Conservation (phyloP, 2,329 filamentous ascomycete genomes). For the Phialophora tarda region DNA sequence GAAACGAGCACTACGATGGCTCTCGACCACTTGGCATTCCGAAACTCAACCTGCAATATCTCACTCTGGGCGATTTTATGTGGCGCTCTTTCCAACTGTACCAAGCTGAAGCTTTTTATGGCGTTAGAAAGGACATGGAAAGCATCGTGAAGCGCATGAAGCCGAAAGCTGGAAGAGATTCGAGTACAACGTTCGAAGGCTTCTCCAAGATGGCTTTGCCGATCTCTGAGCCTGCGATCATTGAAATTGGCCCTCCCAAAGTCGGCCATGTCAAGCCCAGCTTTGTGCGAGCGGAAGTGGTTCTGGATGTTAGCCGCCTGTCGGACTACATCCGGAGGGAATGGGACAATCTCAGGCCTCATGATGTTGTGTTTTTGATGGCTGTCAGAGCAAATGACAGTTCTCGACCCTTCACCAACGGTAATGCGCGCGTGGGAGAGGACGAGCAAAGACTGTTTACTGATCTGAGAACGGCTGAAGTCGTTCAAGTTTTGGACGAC, state of each 20-base stretch:
- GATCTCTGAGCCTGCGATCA: slow-evolving; percentile 81
- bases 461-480: slow-evolving; percentile 78
- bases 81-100: slow-evolving; percentile 92
- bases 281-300: slow-evolving; percentile 82
- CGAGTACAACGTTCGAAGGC: slow-evolving; percentile 74
- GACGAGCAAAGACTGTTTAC: slow-evolving; percentile 60
- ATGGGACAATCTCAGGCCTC: slow-evolving; percentile 85
- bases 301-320: slow-evolving; percentile 80
- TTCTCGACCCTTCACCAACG: slow-evolving; percentile 60
- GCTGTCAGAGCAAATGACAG: slow-evolving; percentile 67
- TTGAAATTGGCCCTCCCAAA: slow-evolving; percentile 80
- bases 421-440: slow-evolving; percentile 61
- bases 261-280: slow-evolving; percentile 86
- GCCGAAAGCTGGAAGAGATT: slow-evolving; percentile 68
- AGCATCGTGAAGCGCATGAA: slow-evolving; percentile 77
- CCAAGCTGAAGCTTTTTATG: slow-evolving; percentile 89
- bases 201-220: slow-evolving; percentile 91
- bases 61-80: slow-evolving; percentile 94
- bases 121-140: slow-evolving; percentile 89
- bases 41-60: slow-evolving; percentile 93
- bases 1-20: slow-evolving; percentile 86
- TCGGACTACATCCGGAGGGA: slow-evolving; percentile 76
- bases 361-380: slow-evolving; percentile 88
- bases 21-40: slow-evolving; percentile 86
- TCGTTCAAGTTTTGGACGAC: slow-evolving; percentile 85